Evolutionary conservation across 495 filamentous ascomycete genomes (phyloP), one percentile per base, ranked within the genome.

Genomic region (Aspergillus taichungensis): DNA sequence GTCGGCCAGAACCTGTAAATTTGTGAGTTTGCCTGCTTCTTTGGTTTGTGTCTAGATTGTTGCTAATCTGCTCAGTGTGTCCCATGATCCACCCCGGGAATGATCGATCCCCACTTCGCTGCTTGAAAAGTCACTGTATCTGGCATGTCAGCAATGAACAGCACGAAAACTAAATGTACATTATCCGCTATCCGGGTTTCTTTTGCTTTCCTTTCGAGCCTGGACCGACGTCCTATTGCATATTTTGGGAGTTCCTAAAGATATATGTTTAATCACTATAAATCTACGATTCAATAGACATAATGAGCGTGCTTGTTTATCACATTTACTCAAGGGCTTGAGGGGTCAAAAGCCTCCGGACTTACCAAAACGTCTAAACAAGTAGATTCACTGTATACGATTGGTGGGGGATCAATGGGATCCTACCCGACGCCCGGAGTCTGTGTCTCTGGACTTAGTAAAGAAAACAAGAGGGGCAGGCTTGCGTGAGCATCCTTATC

Each of bases 1-100:
- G 38, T 71, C 38, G 63, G 57, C 43, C 6, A 50, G 14, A 67
- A 66, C 62, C 52, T 69, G 43, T 64, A 62, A 62, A 57, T 45
- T 10, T 24, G 45, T 47, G 30, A 39, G 37, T 40, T 1, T 47
- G 35, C 2, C 6, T 34, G 4, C 34, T 34, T 10, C 34, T 34
- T 10, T 10, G 13, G 13, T 1, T n/a, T 7, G 3, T 5, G n/a
- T 12, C n/a, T 32, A 3, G 6, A 34, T 24, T 5, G 12, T 24
- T 9, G 28, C 30, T 32, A 34, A 43, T 34, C 28, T 24, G 18
- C 18, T 4, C 18, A 24, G 18, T 24, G 18, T 24, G 18, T 24
- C 18, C 18, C 18, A 2, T 24, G 18, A 24, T 24, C 18, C 4
- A 24, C 18, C 18, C 18, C 18, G 18, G 18, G 18, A 41, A 41